Conservation (phyloP, 2,329 filamentous ascomycete genomes). For the Penicillium sp. region DNA sequence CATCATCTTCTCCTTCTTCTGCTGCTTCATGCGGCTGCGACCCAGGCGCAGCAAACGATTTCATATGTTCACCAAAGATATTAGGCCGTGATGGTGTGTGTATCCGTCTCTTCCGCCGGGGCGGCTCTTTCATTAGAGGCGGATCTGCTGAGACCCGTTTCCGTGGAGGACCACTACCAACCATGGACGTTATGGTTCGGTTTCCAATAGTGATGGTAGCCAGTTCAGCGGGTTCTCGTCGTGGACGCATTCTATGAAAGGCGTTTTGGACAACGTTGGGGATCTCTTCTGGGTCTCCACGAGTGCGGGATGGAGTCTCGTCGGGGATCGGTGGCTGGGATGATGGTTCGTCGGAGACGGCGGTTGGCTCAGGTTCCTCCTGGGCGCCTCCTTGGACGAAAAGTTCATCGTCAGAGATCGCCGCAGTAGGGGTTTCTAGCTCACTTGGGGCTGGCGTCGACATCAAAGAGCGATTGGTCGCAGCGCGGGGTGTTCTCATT, state of each 20-base stretch:
- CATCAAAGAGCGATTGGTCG: neutral
- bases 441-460: slow-evolving; percentile 1
- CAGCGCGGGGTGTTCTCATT: slow-evolving; percentile 1
- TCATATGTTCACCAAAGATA: slow-evolving; percentile 48
- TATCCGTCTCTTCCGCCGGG: slow-evolving; percentile 41
- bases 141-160: slow-evolving; percentile 34
- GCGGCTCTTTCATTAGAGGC: slow-evolving; percentile 14
- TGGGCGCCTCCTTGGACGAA: neutral
- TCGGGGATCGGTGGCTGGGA: slow-evolving; percentile 9
- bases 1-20: slow-evolving; percentile 20
- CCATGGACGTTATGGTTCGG: slow-evolving; percentile 62
- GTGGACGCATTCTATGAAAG: slow-evolving; percentile 63
- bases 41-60: slow-evolving; percentile 56
- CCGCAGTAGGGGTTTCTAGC: slow-evolving; percentile 3
- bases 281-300: slow-evolving; percentile 25
- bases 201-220: slow-evolving; percentile 74
- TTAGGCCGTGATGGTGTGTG: slow-evolving; percentile 37
- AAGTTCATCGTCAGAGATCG: neutral
- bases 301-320: slow-evolving; percentile 1
- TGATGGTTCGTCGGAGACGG: slow-evolving; percentile 11
- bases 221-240: slow-evolving; percentile 59
- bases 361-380: slow-evolving; percentile 9
- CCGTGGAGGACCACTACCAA: slow-evolving; percentile 54
- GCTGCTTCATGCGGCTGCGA: slow-evolving; percentile 34
- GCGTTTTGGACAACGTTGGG: slow-evolving; percentile 56